Base-by-base conservation (phyloP, 805 yeast genomes). In the Kluyveromyces lactis region DNA sequence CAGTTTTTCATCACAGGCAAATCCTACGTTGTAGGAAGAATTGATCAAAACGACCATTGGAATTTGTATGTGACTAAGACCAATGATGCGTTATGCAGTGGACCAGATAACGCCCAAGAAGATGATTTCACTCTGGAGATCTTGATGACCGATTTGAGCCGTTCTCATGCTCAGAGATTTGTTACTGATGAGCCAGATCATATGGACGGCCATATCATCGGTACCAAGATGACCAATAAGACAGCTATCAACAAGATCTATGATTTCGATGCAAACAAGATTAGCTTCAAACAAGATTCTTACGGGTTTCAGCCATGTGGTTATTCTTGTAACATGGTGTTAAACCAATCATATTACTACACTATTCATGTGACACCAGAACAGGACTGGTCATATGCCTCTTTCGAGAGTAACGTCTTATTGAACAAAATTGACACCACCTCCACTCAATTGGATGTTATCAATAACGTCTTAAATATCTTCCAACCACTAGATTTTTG, bases 361-460 rank as follows among this genome's bases (percentile, higher is more conserved):
- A 90, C 97, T 7, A 68, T 89, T 42, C 97, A 92, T 58, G 84
- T 92, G 31, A 92, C 98, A 0, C 97, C 97, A 0, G 97, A 92
- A 58, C 58, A 69, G 17, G 95, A 90, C 27, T 90, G 94, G 86
- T 86, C 96, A 4, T 90, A 90, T 62, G 97, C 97, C 4, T 84
- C 95, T 8, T 92, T 92, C 60, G 97, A 92, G 59, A 79, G 96
- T 16, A 90, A 86, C 59, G 85, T 79, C 30, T 80, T 82, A 6
- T 64, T 74, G 9, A 50, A 47, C 36, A 45, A 62, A 33, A 42
- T 66, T 39, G 46, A 68, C 52, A 32, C 48, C 50, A 49, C 58
- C 11, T 65, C 67, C 28, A 62, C 68, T 46, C 74, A 80, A 50
- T 55, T 70, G 24, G 72, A 71, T n/a, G 77, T 86, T 8, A 60